phyloP scores from a whole-genome alignment of 306 rosid species.

The Trichosanthes truncata region DNA sequence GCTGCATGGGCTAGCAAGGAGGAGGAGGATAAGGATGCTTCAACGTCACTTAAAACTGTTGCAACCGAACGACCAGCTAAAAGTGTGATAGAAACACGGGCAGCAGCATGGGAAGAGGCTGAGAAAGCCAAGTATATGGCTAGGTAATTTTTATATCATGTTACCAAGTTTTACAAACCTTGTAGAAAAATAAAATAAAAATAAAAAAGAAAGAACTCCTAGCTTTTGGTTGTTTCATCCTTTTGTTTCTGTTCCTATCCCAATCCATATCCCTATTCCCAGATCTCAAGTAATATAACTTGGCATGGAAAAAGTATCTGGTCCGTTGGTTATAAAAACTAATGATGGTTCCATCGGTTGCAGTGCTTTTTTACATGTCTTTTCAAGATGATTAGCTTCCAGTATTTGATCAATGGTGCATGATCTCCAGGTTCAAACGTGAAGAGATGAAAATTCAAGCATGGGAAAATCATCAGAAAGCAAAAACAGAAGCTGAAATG shows the following conservation, averaged over 20 bases:
- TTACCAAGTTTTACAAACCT: background rate
- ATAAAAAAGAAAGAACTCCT: background rate
- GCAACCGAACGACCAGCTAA: conserved; percentile 30
- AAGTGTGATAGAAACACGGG: conserved; percentile 62
- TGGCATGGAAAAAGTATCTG: background rate
- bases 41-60: conserved; percentile 52
- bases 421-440: conserved; percentile 67
- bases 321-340: background rate
- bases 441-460: conserved; percentile 95
- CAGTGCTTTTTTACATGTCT: background rate
- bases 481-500: conserved; percentile 94
- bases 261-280: background rate
- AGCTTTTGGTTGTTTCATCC: background rate
- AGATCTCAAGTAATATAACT: background rate
- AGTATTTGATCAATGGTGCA: background rate
- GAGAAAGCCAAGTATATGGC: conserved; percentile 90
- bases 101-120: conserved; percentile 94
- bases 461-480: conserved; percentile 96
- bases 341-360: background rate
- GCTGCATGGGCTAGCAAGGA: conserved; percentile 99
- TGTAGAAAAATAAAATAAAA: background rate
- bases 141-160: conserved; percentile 33
- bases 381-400: background rate
- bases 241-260: background rate
- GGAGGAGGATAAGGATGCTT: conserved; percentile 84